Evolutionary conservation across 2,329 filamentous ascomycete genomes (phyloP).

Genomic region (Penicillium fuscoglaucum): DNA sequence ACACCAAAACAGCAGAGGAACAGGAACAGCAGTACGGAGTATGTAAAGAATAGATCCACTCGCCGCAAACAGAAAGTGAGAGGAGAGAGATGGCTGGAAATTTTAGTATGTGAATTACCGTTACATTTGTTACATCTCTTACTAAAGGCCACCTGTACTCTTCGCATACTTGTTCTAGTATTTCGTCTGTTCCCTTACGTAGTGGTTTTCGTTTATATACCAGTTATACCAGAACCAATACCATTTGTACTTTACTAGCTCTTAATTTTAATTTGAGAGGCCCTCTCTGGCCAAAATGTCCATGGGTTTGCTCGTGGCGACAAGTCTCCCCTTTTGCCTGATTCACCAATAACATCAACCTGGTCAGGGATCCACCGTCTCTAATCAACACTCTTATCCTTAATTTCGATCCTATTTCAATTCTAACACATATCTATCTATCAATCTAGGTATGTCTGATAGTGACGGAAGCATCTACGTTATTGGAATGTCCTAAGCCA

Average conservation of each 20-base stretch:
- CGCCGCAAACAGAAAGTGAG: conserved; percentile 4
- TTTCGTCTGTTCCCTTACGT: not conserved
- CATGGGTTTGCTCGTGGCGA: conserved; percentile 9
- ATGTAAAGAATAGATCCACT: conserved; percentile 1
- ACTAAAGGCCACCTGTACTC: conserved; percentile 13
- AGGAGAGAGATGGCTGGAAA: not conserved
- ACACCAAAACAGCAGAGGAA: not conserved
- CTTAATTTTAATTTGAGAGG: not conserved
- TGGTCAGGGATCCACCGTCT: not conserved
- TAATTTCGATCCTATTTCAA: not conserved
- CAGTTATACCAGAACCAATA: not conserved
- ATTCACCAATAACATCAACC: not conserved
- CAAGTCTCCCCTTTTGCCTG: not conserved
- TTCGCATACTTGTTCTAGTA: not conserved
- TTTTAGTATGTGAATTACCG: not conserved
- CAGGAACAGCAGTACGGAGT: not conserved
- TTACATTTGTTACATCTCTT: not conserved
- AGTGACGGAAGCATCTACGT: not conserved
- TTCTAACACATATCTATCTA: not conserved
- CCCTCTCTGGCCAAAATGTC: not conserved
- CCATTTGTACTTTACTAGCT: not conserved
- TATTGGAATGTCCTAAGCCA: not conserved
- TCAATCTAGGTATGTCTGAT: not conserved
- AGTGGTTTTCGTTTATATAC: not conserved
- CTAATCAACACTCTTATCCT: not conserved